Conservation (phyloP, 108 stramenopile species). For the Poteriospumella lacustris region DNA sequence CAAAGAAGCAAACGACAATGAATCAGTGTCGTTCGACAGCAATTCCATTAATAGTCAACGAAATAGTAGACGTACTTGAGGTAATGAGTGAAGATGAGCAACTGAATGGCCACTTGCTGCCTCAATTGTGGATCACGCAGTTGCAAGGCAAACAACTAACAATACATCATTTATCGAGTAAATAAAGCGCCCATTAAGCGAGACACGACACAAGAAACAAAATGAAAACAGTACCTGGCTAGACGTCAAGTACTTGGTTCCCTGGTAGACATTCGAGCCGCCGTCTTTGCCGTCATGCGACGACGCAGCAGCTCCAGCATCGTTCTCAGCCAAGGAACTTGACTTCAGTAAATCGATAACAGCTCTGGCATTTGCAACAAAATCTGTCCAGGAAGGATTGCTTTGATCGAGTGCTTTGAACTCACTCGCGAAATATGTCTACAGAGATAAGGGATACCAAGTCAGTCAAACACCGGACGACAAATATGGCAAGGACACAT, state of each 20-base stretch:
- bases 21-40: not conserved
- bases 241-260: conserved; percentile 22
- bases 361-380: not conserved
- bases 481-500: not conserved
- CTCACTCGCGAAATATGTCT: not conserved
- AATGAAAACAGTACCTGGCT: conserved; percentile 15
- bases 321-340: not conserved
- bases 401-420: not conserved
- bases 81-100: conserved; percentile 10
- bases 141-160: conserved; percentile 21
- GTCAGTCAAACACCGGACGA: not conserved
- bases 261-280: conserved; percentile 1
- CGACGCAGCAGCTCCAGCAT: not conserved
- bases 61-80: not conserved
- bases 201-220: not conserved
- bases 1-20: not conserved
- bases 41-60: not conserved
- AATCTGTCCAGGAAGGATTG: not conserved
- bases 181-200: not conserved
- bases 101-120: conserved; percentile 18
- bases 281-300: too few relatives aligned
- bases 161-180: not conserved
- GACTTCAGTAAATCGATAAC: not conserved
- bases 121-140: not conserved
- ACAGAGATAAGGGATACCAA: not conserved